Evolutionary conservation across 2,329 filamentous ascomycete genomes (phyloP).

Genomic region (Curvularia verruculosa): DNA sequence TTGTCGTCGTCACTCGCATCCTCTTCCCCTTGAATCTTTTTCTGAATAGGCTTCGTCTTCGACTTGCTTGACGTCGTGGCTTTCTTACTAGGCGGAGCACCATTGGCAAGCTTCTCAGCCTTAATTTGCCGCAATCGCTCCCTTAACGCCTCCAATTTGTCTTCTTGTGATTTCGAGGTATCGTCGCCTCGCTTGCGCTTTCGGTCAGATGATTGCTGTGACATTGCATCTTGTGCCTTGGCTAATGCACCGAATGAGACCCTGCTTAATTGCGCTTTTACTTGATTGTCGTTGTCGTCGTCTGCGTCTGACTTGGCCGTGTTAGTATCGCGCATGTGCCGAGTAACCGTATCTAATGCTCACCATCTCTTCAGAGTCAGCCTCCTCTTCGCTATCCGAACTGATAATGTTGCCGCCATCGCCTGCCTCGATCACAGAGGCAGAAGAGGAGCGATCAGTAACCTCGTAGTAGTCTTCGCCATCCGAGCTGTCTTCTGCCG

Average conservation of each 20-base stretch:
- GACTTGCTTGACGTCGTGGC: constrained; percentile 23
- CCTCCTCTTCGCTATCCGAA: constrained; percentile 41
- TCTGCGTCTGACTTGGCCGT: constrained; percentile 37
- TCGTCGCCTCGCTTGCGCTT: constrained; percentile 54
- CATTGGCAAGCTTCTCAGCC: constrained; percentile 44
- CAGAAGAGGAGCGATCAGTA: constrained; percentile 48
- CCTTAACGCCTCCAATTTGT: constrained; percentile 55
- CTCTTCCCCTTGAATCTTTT: constrained; percentile 33
- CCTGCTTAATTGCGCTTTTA: constrained; percentile 57
- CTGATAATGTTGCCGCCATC: constrained; percentile 44
- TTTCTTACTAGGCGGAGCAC: constrained; percentile 29
- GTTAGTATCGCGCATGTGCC: constrained; percentile 15
- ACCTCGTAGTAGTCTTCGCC: constrained; percentile 50
- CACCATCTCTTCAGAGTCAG: constrained; percentile 37
- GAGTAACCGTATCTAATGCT: not conserved
- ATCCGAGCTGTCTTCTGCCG: constrained; percentile 46
- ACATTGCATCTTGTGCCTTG: constrained; percentile 77
- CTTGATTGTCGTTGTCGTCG: constrained; percentile 51
- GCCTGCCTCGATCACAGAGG: constrained; percentile 49
- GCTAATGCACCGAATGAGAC: constrained; percentile 91
- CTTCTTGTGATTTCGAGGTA: constrained; percentile 50
- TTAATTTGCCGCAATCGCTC: constrained; percentile 54
- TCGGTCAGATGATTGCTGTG: constrained; percentile 42
- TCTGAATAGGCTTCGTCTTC: constrained; percentile 21
- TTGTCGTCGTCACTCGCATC: constrained; percentile 42